phyloP scores from a whole-genome alignment of 2,329 filamentous ascomycete genomes.

The Sporothrix pseudoabietina region DNA sequence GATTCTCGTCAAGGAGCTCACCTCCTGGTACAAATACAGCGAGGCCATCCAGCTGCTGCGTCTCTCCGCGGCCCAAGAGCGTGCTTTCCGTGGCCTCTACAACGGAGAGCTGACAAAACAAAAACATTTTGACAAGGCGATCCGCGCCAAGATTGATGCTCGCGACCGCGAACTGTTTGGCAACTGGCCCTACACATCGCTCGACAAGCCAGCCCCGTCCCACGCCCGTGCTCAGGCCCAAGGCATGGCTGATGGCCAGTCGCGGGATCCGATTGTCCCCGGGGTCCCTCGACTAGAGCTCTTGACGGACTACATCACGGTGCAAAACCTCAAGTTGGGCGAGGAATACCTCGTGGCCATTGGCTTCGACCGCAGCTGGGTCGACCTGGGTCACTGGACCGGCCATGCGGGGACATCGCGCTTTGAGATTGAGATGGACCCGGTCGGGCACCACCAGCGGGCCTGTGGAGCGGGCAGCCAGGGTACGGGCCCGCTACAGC shows the following conservation, averaged over 20 bases:
- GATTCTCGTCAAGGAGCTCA: conserved; percentile 33
- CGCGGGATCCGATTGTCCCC: neutral
- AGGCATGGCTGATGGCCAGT: neutral
- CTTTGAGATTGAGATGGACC: conserved; percentile 24
- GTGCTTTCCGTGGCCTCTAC: conserved; percentile 30
- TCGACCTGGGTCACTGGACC: conserved; percentile 30
- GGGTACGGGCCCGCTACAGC: neutral
- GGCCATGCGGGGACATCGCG: conserved; percentile 25
- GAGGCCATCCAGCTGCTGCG: conserved; percentile 12
- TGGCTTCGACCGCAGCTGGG: conserved; percentile 19
- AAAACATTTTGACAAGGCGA: neutral
- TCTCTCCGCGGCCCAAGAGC: conserved; percentile 23
- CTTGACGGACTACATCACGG: conserved; percentile 28
- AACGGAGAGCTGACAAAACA: neutral
- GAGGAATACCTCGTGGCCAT: conserved; percentile 26
- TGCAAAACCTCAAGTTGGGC: conserved; percentile 22
- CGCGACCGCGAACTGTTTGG: conserved; percentile 9
- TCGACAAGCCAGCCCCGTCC: neutral
- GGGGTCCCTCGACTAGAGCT: conserved; percentile 3
- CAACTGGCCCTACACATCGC: conserved; percentile 4
- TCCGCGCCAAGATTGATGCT: neutral
- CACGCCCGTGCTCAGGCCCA: neutral
- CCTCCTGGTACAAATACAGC: conserved; percentile 20
- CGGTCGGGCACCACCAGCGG: neutral
- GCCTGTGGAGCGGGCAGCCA: neutral